These are phyloP conservation scores for Solanum corneliomulleri DNA, from an alignment of 257 asterid species.

Conservation along the genomic window DNA sequence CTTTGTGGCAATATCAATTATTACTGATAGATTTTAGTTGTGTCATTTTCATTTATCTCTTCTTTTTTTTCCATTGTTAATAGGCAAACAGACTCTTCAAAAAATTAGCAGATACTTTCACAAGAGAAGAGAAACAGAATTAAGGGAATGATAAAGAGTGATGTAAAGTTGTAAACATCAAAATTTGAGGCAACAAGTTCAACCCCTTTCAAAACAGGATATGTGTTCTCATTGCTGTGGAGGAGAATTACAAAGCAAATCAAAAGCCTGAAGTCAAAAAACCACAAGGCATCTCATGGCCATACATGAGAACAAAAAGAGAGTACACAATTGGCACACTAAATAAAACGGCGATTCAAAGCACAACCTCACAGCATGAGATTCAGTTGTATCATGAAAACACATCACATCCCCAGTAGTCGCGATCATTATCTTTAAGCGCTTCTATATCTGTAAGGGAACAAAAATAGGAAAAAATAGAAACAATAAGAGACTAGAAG, in stretches of 20 bases:
- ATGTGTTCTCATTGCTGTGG: slow-evolving; percentile 5
- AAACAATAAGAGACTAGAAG: neutral
- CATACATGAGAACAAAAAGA: neutral
- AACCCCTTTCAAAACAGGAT: neutral
- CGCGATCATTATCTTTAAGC: neutral
- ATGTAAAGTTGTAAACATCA: neutral
- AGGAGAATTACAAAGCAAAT: neutral
- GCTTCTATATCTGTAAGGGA: slow-evolving; percentile 5
- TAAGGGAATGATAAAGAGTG: neutral
- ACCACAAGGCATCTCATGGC: neutral
- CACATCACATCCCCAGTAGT: neutral
- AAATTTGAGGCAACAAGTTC: neutral
- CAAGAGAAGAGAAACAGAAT: neutral
- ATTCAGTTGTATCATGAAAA: neutral
- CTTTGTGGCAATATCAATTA: neutral
- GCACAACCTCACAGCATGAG: slow-evolving; percentile 1
- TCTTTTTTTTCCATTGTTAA: neutral
- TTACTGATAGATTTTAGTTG: neutral
- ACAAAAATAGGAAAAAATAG: neutral
- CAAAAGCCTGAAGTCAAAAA: neutral
- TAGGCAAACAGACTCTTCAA: neutral
- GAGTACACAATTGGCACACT: neutral
- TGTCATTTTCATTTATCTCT: neutral
- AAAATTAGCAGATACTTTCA: neutral
- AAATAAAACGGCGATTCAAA: neutral